Base-by-base conservation (phyloP, 352 stramenopile species). In the Globisporangium recalcitrans region DNA sequence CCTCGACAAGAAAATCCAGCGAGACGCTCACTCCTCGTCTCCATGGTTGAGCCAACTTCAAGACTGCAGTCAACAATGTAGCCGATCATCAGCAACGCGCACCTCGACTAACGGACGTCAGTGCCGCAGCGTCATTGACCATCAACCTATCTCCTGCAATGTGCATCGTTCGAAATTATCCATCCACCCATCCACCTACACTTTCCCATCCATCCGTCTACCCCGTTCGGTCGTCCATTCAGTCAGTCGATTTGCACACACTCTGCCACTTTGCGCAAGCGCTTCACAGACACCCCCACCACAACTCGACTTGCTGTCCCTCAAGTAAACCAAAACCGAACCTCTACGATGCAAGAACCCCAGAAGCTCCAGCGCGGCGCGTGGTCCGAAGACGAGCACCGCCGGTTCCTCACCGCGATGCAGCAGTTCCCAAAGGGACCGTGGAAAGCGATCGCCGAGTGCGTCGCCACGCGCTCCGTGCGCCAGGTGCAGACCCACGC, bases 401-500 rank as follows among this genome's bases (percentile, higher is more conserved):
- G 42, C 4, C 62, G 62, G 8, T 72, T 72, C 38, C 53, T 72
- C 36, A 46, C 57, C 7, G 66, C 60, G 19, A 58, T 72, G 47
- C 26, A 62, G 26, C 31, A 58, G 49, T 72, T 70, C 27, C 60
- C 60, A 1, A 53, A 63, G 16, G 58, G 63, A 3, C 59, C 62
- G 22, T 72, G 66, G 66, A 69, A 65, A 21, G 46, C 57, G 5
- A 72, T 72, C 57, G 58, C 66, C 36, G 40, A 63, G 36, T 52
- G 47, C 52, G 51, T 72, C 38, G 52, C 52, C 31, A 63, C 66
- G 38, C 56, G 66, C 31, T 67, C 66, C n/a, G 63, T 70, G 24
- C 59, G 62, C 26, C 66, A 72, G 34, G 53, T 66, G 42, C 66
- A 67, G 24, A 69, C 66, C 5, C 66, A 72, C 40, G 66, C 66